phyloP scores from a whole-genome alignment of 768 basidiomycete species.

The Roridomyces roridus region DNA sequence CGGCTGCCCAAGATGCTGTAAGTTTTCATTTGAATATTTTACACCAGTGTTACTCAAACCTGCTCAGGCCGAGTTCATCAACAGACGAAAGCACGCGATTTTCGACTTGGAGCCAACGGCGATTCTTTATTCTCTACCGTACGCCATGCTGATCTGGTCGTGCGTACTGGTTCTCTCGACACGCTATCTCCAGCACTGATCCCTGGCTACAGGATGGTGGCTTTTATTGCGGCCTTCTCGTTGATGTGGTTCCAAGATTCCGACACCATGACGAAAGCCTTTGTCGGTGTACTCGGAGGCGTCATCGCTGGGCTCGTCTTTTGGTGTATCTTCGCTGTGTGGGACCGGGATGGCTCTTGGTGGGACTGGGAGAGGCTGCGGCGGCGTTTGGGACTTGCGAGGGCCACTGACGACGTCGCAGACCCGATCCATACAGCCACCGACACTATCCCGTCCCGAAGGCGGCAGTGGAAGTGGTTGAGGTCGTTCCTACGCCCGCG shows the following conservation, averaged over 20 bases:
- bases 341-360: conserved; percentile 38
- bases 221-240: conserved; percentile 44
- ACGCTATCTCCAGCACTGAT: background rate
- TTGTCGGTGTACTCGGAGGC: conserved; percentile 37
- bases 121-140: conserved; percentile 59
- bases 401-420: too few relatives aligned
- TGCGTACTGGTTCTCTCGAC: conserved; percentile 34
- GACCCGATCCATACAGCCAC: too few relatives aligned
- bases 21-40: conserved; percentile 20
- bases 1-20: conserved; percentile 45
- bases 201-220: conserved; percentile 37
- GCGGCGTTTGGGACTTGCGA: background rate
- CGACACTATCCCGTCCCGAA: too few relatives aligned
- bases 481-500: too few relatives aligned
- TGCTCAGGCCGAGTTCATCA: background rate
- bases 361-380: conserved; percentile 1
- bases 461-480: too few relatives aligned
- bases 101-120: conserved; percentile 57
- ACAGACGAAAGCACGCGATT: conserved; percentile 21
- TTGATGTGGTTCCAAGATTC: conserved; percentile 38
- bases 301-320: conserved; percentile 38
- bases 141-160: conserved; percentile 65
- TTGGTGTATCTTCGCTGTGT: conserved; percentile 52
- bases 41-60: background rate
- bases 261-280: conserved; percentile 29